Evolutionary conservation across 768 basidiomycete species (phyloP).

Genomic region (Mycena indigotica): DNA sequence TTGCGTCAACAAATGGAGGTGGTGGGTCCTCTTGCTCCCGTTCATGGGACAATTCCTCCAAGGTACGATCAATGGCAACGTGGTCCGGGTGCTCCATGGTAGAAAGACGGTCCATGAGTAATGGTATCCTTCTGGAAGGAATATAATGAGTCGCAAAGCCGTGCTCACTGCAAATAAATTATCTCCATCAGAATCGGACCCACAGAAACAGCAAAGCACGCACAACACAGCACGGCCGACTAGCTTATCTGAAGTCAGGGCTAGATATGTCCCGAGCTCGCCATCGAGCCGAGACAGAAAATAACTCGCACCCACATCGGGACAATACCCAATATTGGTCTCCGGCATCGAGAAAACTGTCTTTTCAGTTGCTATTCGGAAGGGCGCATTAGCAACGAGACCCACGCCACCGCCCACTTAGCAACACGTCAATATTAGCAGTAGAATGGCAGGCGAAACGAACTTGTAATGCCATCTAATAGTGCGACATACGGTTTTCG

Average conservation of each 20-base stretch:
- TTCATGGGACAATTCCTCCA: slow-evolving; percentile 76
- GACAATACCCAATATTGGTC: slow-evolving; percentile 86
- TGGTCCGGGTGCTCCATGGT: slow-evolving; percentile 49
- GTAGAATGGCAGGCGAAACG: slow-evolving; percentile 34
- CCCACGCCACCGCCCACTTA: slow-evolving; percentile 97
- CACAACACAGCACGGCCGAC: slow-evolving; percentile 85
- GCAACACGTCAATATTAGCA: slow-evolving; percentile 10
- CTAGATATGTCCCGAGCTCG: slow-evolving; percentile 91
- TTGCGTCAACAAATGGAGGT: slow-evolving; percentile 56
- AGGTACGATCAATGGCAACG: slow-evolving; percentile 51
- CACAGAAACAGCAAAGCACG: slow-evolving; percentile 34
- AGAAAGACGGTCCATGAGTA: slow-evolving; percentile 69
- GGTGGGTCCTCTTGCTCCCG: slow-evolving; percentile 57
- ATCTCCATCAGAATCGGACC: slow-evolving; percentile 12
- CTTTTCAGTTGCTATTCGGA: slow-evolving; percentile 92
- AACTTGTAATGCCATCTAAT: slow-evolving; percentile 91
- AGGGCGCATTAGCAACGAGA: slow-evolving; percentile 78
- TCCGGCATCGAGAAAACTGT: slow-evolving; percentile 96
- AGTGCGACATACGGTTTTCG: slow-evolving; percentile 89
- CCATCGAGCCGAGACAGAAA: slow-evolving; percentile 92
- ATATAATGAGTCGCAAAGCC: slow-evolving; percentile 96
- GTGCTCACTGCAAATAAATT: slow-evolving; percentile 69
- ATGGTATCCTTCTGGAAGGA: slow-evolving; percentile 71
- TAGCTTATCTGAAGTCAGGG: slow-evolving; percentile 73
- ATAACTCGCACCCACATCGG: slow-evolving; percentile 92